Evolutionary conservation across 1,139 yeast genomes (phyloP), one percentile per base, ranked within the genome.

Genomic region (Yarrowia galli): DNA sequence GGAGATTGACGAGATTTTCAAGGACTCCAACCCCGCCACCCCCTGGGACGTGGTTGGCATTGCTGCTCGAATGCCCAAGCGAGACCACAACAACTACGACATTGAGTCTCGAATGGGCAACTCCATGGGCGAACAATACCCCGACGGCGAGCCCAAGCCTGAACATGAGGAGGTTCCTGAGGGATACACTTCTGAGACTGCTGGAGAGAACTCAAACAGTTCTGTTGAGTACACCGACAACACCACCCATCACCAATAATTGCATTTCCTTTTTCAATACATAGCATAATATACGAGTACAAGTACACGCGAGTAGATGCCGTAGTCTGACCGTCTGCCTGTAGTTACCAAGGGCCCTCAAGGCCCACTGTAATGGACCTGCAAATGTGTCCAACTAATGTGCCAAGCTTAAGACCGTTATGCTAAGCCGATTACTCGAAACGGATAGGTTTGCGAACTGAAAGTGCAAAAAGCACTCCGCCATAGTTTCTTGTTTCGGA

Each of bases 1-100:
- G 73, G 84, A 81, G 70, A 78, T 81, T 79, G 82, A 80, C 68
- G 75, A 76, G 61, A 54, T 54, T 18, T 54, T 54, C 48, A 54
- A 54, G 48, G 23, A 40, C 48, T 23, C 61, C 36, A 66, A 79
- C 80, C 61, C 61, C 18, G 28, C 23, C 8, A 54, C 67, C 9
- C 67, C 67, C 23, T 63, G 58, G 46, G 54, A 48, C 38, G 58
- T 49, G 23, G 56, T 51, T 49, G 67, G 67, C 12, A 54, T 54
- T n/a, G 61, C 61, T n/a, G 61, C 61, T 18, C 46, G 61, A 40
- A 54, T 54, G 61, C 61, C 61, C 25, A 35, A 40, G 35, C 36
- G 48, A 40, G 61, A 54, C 48, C 61, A 16, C 18, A n/a, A 54
- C 46, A 54, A 54, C 36, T 54, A 54, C 46, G 61, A 54, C 46